Base-by-base conservation (phyloP, 805 yeast genomes). In the Ascoidea tarda region DNA sequence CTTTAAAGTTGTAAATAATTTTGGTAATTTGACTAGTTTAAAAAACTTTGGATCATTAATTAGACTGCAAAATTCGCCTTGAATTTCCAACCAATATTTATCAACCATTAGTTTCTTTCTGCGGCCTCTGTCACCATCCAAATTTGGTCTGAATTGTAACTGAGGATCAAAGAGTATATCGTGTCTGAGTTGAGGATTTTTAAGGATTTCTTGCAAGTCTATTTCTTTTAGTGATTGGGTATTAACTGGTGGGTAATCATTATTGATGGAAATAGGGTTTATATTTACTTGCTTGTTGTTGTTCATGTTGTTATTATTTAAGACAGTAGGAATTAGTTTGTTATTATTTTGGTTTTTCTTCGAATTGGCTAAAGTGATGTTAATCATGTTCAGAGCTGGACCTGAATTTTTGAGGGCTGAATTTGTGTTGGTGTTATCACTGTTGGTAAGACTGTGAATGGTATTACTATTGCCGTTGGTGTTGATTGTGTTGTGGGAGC, bases 151-250 rank as follows among this genome's bases (percentile, higher is more conserved):
- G 66, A 90, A 87, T 69, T 89, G 96, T 54, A 90, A 72, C 62
- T 86, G 87, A 16, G 96, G 95, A 69, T 90, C 96, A 63, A 90
- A 90, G 12, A 88, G 74, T 52, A 91, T 87, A 65, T 91, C 98
- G 66, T 90, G 98, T 57, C 98, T 77, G 53, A 90, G 71, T 65
- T 88, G 96, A 4, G 96, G 96, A 67, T 90, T 90, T 63, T 86
- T 87, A 59, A 90, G 73, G 51, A 91, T 90, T 63, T 88, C 96
- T 56, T 85, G 85, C 49, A 90, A 68, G 62, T 90, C 97, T 54
- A 90, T 85, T 64, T 88, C 96, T 59, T 83, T 81, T 58, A 90
- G 73, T 44, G 51, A 48, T 46, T 55, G 56, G 42, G 54, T 55
- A 42, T 46, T 31, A 21, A 48, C 33, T 12, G 38, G 21, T 55